phyloP scores from a whole-genome alignment of 306 rosid species.

The Cercis canadensis region DNA sequence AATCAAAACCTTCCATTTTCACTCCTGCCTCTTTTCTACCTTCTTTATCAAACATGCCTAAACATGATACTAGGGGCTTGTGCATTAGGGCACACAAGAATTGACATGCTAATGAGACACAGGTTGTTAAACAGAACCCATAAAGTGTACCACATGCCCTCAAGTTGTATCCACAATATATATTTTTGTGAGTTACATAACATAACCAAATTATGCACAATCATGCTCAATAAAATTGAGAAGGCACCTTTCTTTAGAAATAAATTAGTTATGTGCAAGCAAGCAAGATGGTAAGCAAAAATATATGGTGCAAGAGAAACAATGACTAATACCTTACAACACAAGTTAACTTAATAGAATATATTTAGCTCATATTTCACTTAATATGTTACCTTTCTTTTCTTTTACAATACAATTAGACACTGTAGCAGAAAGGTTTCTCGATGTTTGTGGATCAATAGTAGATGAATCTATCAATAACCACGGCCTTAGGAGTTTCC shows the following conservation, averaged over 20 bases:
- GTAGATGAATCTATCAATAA: conserved; percentile 89
- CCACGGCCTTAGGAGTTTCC: conserved; percentile 75
- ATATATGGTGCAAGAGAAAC: conserved; percentile 27
- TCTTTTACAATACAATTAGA: conserved; percentile 69
- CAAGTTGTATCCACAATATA: not conserved
- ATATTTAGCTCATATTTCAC: conserved; percentile 26
- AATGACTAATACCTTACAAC: not conserved
- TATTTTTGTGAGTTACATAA: not conserved
- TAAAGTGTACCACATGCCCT: conserved; percentile 3
- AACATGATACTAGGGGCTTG: not conserved
- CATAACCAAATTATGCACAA: conserved; percentile 15
- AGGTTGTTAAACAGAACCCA: not conserved
- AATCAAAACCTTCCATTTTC: too few species aligned
- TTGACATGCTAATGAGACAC: not conserved
- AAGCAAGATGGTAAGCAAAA: conserved; percentile 6
- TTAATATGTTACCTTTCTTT: conserved; percentile 59
- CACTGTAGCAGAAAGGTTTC: conserved; percentile 69
- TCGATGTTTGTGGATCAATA: conserved; percentile 88
- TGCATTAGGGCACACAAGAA: not conserved
- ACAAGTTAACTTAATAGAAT: conserved; percentile 26
- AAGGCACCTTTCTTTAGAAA: conserved; percentile 21
- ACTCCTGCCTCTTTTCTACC: too few species aligned
- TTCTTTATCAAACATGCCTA: not conserved
- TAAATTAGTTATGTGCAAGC: not conserved
- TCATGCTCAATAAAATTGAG: conserved; percentile 16